Conservation (phyloP, 2,329 filamentous ascomycete genomes). For the Ustilaginoidea virens region DNA sequence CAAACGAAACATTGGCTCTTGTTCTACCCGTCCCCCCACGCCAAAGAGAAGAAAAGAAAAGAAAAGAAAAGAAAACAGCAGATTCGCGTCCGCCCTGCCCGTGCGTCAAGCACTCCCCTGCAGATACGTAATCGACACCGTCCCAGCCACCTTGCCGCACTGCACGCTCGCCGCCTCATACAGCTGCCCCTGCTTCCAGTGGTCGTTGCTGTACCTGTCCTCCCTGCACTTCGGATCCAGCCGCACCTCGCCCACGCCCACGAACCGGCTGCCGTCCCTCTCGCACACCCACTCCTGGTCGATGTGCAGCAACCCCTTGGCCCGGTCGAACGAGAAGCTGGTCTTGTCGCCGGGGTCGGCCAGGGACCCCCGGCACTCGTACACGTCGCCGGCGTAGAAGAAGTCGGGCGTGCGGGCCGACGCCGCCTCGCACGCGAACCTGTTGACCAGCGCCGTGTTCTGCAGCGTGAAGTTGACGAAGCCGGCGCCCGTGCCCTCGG, state of each 20-base stretch:
- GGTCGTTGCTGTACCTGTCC: background rate
- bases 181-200: background rate
- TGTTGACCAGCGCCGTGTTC: conserved; percentile 1
- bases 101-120: background rate
- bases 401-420: background rate
- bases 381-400: background rate
- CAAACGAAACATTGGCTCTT: too few relatives aligned
- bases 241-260: background rate
- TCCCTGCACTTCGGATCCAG: background rate
- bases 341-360: background rate
- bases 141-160: background rate
- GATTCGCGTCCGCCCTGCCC: too few relatives aligned
- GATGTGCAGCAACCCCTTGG: background rate
- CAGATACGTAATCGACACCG: background rate
- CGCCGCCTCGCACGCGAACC: background rate
- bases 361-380: background rate
- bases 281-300: conserved; percentile 2
- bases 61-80: too few relatives aligned
- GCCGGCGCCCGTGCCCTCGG: background rate
- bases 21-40: too few relatives aligned
- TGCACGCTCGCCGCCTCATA: background rate
- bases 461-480: conserved; percentile 1
- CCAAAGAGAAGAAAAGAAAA: too few relatives aligned
- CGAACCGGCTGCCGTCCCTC: conserved; percentile 1
- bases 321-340: conserved; percentile 1